Base-by-base conservation (phyloP, 140 eudicot genomes). In the Senecio squalidus region DNA sequence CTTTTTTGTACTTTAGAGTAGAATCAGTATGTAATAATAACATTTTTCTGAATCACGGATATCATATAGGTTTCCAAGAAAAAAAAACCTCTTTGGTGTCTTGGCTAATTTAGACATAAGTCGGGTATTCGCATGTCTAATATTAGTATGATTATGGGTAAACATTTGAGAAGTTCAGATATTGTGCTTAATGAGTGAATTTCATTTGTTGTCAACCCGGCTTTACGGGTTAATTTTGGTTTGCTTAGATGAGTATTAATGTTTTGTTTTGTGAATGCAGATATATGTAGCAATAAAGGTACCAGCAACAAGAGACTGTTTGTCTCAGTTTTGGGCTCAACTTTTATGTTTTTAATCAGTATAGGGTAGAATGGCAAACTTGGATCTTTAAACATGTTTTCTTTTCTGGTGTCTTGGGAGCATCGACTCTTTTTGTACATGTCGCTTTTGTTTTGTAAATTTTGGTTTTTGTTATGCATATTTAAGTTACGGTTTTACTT, bases 261-360 rank as follows among this genome's bases (percentile, higher is more conserved):
- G 65, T 22, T 70, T 41, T 40, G 31, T 21, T 50, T 25, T 13
- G 56, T 50, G 40, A 25, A 60, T 61, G 58, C 57, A 62, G 74
- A n/a, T 10, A 10, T 9, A 34, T 48, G 36, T 59, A 40, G 55
- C n/a, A 48, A 47, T 48, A 47, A 34, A 4, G 50, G 60, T 10
- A 33, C 38, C 40, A 55, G 39, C 29, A 39, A 36, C 18, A 18
- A 38, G n/a, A 62, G 70, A 40, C 68, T 11, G 9, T 13, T 14
- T 28, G 25, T 51, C 57, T 60, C 14, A 11, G 56, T 60, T 51
- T 60, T 36, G 75, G 38, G 73, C 22, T 55, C 30, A 7, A 38
- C 41, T 70, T 52, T 54, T 40, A 11, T 57, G 26, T 27, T 49
- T 48, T 27, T 5, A 25, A 17, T 16, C 8, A 20, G 59, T 53